Base-by-base conservation (phyloP, 192 early-diverging fungal species). In the Dispira simplex region DNA sequence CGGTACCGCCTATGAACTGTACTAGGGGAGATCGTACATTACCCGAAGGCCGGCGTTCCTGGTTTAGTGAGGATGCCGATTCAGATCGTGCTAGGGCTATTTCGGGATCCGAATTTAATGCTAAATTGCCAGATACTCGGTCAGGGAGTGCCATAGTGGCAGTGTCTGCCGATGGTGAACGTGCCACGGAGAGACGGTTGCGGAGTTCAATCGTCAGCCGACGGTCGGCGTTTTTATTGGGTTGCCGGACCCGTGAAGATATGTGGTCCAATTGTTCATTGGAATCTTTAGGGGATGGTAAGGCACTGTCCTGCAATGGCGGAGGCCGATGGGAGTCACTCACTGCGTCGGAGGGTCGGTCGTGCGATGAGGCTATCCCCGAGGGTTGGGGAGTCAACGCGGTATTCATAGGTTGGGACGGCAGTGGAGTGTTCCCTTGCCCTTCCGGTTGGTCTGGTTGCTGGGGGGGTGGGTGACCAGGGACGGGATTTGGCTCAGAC, bases 121-220 rank as follows among this genome's bases (percentile, higher is more conserved):
- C 32, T 39, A 26, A 28, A 56, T 13, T 13, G 25, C 54, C 23
- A 21, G 14, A 16, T 11, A 60, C 14, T 28, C 58, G 58, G 14
- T 60, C 58, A 14, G 32, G 2, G 9, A 60, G 25, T 2, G 58
- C 10, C 14, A 18, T n/a, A 14, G 3, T 46, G 1, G 3, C 32
- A 1, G 9, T 25, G 1, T 64, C 63, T 10, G 44, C 11, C 5
- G 63, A 64, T 0, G 63, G 63, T 12, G 63, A 52, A 20, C 28
- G 45, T 5, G 39, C 27, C 20, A 64, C 9, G 16, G 71, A 71
- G 43, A 65, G 65, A 54, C 76, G 73, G 67, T 78, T 78, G 64
- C 76, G 73, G 43, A 78, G 71, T 64, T 72, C 70, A 44, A 78
- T 78, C 5, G 76, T 78, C 63, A 77, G 62, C 10, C 75, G 68